Evolutionary conservation across 306 rosid species (phyloP).

Genomic region (Castanea sativa): DNA sequence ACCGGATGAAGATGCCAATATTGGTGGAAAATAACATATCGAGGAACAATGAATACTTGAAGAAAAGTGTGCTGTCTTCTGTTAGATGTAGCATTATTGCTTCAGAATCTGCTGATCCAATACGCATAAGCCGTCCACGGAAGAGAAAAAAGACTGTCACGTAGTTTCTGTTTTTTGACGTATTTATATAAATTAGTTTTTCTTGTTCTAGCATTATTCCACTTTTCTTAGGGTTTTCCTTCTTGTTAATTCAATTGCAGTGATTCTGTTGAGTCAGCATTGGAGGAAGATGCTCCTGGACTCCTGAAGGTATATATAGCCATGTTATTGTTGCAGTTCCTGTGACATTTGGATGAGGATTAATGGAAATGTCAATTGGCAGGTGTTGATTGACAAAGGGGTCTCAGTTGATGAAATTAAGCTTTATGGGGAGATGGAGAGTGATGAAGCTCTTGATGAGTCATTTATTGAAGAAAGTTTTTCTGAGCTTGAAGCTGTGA

Average conservation of each 20-base stretch:
- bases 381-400: slow-evolving; percentile 79
- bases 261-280: slow-evolving; percentile 74
- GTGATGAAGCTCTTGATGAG: slow-evolving; percentile 68
- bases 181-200: neutral
- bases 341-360: slow-evolving; percentile 27
- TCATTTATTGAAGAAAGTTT: slow-evolving; percentile 64
- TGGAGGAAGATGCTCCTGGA: slow-evolving; percentile 98
- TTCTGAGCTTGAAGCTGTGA: slow-evolving; percentile 71
- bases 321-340: slow-evolving; percentile 23
- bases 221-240: slow-evolving; percentile 8
- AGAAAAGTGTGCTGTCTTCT: slow-evolving; percentile 36
- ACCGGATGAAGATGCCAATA: slow-evolving; percentile 50
- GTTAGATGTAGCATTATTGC: slow-evolving; percentile 15
- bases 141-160: slow-evolving; percentile 82
- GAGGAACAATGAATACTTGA: slow-evolving; percentile 23
- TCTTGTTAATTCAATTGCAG: slow-evolving; percentile 43
- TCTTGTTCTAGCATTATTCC: slow-evolving; percentile 5
- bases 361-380: slow-evolving; percentile 37
- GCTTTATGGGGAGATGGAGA: slow-evolving; percentile 72
- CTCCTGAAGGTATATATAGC: slow-evolving; percentile 66
- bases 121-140: slow-evolving; percentile 32
- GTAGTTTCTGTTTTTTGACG: slow-evolving; percentile 35
- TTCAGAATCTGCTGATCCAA: slow-evolving; percentile 43
- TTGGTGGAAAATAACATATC: slow-evolving; percentile 33
- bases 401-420: slow-evolving; percentile 70